A percentile compares a stretch with the other conserved stretches of the same genome.
Evolutionary conservation across 116 monocot genomes (phyloP).

Genomic region (Iris pallida): DNA sequence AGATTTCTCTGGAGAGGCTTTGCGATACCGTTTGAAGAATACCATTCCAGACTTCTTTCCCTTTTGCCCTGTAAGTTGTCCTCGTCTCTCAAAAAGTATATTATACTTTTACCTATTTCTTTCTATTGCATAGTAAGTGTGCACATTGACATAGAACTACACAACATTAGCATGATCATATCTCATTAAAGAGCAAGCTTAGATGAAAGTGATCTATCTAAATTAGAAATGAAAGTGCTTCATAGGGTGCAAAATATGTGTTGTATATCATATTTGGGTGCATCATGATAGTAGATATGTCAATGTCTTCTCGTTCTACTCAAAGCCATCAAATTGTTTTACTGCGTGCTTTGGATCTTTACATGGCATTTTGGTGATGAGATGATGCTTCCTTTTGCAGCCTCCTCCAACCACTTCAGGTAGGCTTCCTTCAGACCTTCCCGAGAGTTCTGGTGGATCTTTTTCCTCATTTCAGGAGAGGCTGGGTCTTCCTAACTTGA

Average conservation of each 20-base stretch:
- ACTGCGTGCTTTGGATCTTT: neutral
- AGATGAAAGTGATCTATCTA: no score
- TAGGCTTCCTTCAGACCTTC: slow-evolving; percentile 18
- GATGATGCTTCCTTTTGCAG: slow-evolving; percentile 20
- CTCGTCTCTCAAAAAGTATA: neutral
- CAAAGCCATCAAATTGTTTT: neutral
- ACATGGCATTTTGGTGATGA: neutral
- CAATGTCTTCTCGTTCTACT: neutral
- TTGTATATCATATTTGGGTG: no score
- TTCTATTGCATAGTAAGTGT: no score
- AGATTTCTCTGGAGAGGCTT: slow-evolving; percentile 27
- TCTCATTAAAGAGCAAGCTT: no score
- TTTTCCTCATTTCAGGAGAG: slow-evolving; percentile 54
- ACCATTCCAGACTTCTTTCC: slow-evolving; percentile 54
- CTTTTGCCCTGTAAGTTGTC: slow-evolving; percentile 44
- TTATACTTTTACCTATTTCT: no score
- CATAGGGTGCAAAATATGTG: no score
- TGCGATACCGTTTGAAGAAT: slow-evolving; percentile 35
- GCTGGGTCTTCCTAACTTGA: slow-evolving; percentile 44
- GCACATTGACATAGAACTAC: no score
- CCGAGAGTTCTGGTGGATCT: slow-evolving; percentile 31
- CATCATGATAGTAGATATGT: no score
- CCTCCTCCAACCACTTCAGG: slow-evolving; percentile 23
- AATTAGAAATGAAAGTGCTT: no score
- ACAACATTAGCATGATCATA: no score